Evolutionary conservation across 2,329 filamentous ascomycete species (phyloP), one percentile per base, ranked within the genome.

Genomic region (Trichoderma semiorbis): DNA sequence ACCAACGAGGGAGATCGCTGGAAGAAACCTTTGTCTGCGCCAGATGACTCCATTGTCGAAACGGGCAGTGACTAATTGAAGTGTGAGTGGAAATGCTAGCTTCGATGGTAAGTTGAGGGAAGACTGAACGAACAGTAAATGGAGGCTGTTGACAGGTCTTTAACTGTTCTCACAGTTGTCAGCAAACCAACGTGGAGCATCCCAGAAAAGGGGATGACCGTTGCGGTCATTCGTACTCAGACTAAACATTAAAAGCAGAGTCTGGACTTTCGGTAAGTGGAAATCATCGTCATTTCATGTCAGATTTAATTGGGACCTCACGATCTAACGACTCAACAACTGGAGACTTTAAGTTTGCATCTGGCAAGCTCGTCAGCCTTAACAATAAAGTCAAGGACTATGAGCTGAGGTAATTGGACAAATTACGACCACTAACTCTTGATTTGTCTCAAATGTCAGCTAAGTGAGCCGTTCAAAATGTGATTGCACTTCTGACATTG

Each of bases 1-100:
- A 78, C 80, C 53, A 90, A 77, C 7, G 83, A 80, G 1, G 85
- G 86, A 5, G 84, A 80, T 36, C 83, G 78, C 75, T 90, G 88
- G 74, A 90, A 88, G 79, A 89, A 89, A 70, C 88, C 88, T 7
- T 77, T 81, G 73, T 85, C 82, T 14, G 84, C 79, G 62, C 81
- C 81, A 12, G 84, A 84, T 3, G 83, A 77, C 69, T 85, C 79
- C 85, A 85, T 85, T 64, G 18, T 6, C 10, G 18, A 47, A 8
- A n/a, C 6, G 5, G 16, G 30, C 7, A 18, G 53, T 28, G 5
- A n/a, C 5, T 2, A 16, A 39, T 12, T 1, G 7, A 14, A 4
- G 3, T 24, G 60, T 4, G 21, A 16, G 5, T 30, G 5, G 7
- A 21, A 2, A 14, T 43, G 24, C n/a, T n/a, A 7, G 4, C 7